phyloP scores from a whole-genome alignment of 2,329 filamentous ascomycete species.

The Penicillium sp. region DNA sequence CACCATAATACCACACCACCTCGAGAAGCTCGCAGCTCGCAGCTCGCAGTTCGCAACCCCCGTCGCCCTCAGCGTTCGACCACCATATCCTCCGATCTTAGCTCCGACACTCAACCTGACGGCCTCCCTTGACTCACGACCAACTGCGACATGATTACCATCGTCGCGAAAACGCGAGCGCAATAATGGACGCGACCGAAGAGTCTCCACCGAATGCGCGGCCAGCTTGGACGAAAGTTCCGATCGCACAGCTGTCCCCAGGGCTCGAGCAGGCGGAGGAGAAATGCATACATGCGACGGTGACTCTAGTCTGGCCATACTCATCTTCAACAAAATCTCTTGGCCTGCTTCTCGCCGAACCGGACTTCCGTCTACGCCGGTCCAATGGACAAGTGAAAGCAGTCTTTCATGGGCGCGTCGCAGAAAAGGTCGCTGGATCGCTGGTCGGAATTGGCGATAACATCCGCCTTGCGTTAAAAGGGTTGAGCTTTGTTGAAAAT shows the following conservation, averaged over 20 bases:
- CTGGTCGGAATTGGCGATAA: constrained; percentile 79
- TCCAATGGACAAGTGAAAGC: constrained; percentile 80
- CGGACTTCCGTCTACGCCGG: constrained; percentile 78
- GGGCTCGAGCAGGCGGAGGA: constrained; percentile 29
- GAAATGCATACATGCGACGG: constrained; percentile 65
- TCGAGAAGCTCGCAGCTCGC: neutral
- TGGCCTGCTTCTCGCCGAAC: constrained; percentile 81
- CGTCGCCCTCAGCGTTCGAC: neutral
- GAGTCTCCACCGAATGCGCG: constrained; percentile 28
- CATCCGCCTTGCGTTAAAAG: constrained; percentile 69
- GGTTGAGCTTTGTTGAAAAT: constrained; percentile 66
- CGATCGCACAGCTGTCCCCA: constrained; percentile 49
- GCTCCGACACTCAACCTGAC: neutral
- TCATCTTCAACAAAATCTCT: constrained; percentile 75
- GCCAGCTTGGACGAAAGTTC: constrained; percentile 30
- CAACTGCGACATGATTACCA: constrained; percentile 6
- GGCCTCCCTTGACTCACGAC: neutral
- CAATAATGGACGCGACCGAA: constrained; percentile 36
- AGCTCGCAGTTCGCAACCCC: constrained; percentile 7
- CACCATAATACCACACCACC: neutral
- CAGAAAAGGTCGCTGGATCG: constrained; percentile 68
- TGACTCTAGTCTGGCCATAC: constrained; percentile 91
- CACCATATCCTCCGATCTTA: neutral
- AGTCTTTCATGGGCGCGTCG: constrained; percentile 72
- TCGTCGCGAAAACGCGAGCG: constrained; percentile 16